phyloP scores from a whole-genome alignment of 345 rosid genomes.

The Euphorbia tirucalli region DNA sequence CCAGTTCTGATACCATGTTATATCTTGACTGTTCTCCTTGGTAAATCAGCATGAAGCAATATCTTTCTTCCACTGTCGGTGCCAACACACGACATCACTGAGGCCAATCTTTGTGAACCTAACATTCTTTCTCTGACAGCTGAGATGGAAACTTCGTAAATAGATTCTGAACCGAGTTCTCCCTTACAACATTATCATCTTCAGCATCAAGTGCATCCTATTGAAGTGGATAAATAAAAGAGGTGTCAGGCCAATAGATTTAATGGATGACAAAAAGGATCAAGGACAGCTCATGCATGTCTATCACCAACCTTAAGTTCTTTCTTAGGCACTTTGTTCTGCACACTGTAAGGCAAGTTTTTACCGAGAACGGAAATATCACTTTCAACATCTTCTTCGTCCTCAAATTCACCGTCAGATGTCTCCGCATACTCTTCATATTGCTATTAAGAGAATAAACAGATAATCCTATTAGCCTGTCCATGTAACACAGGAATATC shows the following conservation, averaged over 20 bases:
- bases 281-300: slow-evolving; percentile 5
- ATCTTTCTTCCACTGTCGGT: slow-evolving; percentile 5
- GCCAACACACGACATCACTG: not conserved
- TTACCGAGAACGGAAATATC: slow-evolving; percentile 8
- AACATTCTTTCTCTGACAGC: not conserved
- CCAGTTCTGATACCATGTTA: not conserved
- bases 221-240: not conserved
- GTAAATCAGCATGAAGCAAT: not conserved
- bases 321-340: slow-evolving; percentile 18
- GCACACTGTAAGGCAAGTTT: slow-evolving; percentile 22
- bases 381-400: slow-evolving; percentile 22
- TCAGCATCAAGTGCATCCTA: slow-evolving; percentile 19
- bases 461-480: not conserved
- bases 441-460: not conserved
- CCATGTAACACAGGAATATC: not conserved
- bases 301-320: slow-evolving; percentile 17
- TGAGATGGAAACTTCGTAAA: slow-evolving; percentile 22
- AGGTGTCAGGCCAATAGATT: slow-evolving; percentile 3
- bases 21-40: not conserved
- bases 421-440: slow-evolving; percentile 34
- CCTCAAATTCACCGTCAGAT: slow-evolving; percentile 28
- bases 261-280: not conserved
- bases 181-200: slow-evolving; percentile 23
- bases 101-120: not conserved
- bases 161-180: too few relatives aligned